A percentile compares a stretch with the other conserved stretches of the same genome.
Evolutionary conservation across 2,329 filamentous ascomycete species (phyloP).

Genomic region (Trichophyton verrucosum): DNA sequence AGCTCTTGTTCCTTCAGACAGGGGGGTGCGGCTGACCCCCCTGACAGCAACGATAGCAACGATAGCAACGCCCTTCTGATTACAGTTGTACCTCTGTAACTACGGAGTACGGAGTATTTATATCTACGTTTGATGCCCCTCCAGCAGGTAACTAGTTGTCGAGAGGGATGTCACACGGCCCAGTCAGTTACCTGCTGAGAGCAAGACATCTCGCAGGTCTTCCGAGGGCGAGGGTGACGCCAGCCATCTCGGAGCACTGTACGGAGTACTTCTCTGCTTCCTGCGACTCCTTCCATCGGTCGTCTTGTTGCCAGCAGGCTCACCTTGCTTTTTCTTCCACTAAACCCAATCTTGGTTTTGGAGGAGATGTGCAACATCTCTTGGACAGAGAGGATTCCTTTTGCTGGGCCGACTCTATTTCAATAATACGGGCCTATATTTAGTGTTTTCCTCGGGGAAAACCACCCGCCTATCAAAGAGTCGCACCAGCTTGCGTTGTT

Average conservation of each 20-base stretch:
- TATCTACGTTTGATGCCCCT: neutral
- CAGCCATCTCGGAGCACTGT: neutral
- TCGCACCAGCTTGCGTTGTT: neutral
- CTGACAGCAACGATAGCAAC: too few species aligned
- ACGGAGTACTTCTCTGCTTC: neutral
- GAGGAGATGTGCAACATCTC: neutral
- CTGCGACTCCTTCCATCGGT: neutral
- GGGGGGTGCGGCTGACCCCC: neutral
- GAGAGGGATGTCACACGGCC: neutral
- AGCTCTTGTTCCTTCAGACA: neutral
- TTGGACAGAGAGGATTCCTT: neutral
- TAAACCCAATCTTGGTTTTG: constrained; percentile 2
- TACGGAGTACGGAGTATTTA: neutral
- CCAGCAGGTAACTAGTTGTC: neutral
- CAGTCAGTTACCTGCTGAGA: neutral
- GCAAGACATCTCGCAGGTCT: neutral
- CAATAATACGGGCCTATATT: constrained; percentile 1
- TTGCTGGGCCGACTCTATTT: neutral
- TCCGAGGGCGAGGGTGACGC: neutral
- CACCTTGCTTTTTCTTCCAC: neutral
- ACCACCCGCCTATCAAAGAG: neutral
- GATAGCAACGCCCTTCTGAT: neutral
- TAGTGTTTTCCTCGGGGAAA: neutral
- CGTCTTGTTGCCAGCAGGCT: neutral
- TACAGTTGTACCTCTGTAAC: neutral